Evolutionary conservation across 1,284 basidiomycete species (phyloP).

Genomic region (Pyrrhoderma noxium): DNA sequence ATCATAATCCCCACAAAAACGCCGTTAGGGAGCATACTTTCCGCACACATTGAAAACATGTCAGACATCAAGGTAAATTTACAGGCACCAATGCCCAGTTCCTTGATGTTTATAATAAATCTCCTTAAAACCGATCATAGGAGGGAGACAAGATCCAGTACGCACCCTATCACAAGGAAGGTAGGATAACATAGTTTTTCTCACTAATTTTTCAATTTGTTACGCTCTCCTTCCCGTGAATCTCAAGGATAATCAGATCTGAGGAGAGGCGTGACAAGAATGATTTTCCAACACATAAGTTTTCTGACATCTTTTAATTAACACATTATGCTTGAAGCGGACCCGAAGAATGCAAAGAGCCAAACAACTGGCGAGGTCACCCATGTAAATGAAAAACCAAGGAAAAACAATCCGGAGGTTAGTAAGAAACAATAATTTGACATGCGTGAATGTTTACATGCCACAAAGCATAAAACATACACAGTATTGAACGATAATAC

Average conservation of each 20-base stretch:
- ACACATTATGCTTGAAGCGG: not conserved
- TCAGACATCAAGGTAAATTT: constrained; percentile 7
- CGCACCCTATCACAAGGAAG: constrained; percentile 9
- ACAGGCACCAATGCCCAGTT: not conserved
- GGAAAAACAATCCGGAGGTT: constrained; percentile 13
- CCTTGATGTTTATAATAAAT: not conserved
- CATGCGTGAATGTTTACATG: not conserved
- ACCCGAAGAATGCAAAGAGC: constrained; percentile 10
- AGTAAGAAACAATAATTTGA: not conserved
- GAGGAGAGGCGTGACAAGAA: not conserved
- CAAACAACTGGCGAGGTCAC: constrained; percentile 15
- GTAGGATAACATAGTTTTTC: constrained; percentile 1
- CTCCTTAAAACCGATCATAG: not conserved
- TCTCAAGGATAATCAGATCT: not conserved
- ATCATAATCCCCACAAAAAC: too few relatives aligned
- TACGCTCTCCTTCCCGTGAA: not conserved
- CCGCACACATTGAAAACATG: constrained; percentile 1
- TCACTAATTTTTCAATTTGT: not conserved
- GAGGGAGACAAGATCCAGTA: constrained; percentile 15
- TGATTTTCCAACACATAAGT: not conserved
- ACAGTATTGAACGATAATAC: constrained; percentile 16
- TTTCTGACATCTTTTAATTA: not conserved
- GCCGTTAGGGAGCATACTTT: too few relatives aligned
- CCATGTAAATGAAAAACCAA: constrained; percentile 8
- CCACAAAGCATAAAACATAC: constrained; percentile 15